phyloP scores from a whole-genome alignment of 345 rosid species.

The Populus nigra region DNA sequence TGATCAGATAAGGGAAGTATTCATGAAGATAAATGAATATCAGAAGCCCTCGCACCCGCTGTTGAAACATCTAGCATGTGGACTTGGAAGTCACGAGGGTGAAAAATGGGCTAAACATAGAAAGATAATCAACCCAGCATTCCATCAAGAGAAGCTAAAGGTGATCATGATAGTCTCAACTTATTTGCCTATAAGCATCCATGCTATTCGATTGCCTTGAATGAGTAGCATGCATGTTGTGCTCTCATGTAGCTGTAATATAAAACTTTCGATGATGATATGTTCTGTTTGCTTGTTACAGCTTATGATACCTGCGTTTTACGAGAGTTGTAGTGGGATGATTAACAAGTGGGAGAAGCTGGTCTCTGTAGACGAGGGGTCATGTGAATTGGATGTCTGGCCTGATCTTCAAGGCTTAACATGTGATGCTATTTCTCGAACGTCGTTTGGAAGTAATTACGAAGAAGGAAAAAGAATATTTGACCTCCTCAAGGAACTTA shows the following conservation, averaged over 20 bases:
- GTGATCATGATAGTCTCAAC: constrained; percentile 7
- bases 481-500: constrained; percentile 31
- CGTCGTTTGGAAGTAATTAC: constrained; percentile 16
- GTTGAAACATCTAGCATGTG: too few species aligned
- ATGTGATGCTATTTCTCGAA: constrained; percentile 43
- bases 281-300: background rate
- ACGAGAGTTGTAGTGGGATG: constrained; percentile 30
- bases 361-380: background rate
- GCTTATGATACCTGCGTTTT: constrained; percentile 33
- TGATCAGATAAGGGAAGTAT: constrained; percentile 38
- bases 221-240: too few species aligned
- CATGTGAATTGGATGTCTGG: constrained; percentile 38
- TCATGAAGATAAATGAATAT: too few species aligned
- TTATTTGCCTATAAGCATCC: background rate
- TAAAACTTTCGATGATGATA: too few species aligned
- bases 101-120: constrained; percentile 50
- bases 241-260: too few species aligned
- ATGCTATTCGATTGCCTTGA: too few species aligned
- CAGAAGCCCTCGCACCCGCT: too few species aligned
- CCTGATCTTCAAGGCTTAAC: constrained; percentile 39
- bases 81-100: constrained; percentile 30
- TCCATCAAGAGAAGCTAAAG: constrained; percentile 26
- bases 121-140: constrained; percentile 26
- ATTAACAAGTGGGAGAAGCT: constrained; percentile 33
- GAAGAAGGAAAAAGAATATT: constrained; percentile 45